A percentile compares a stretch with the other conserved stretches of the same genome.
Evolutionary conservation across 106 monocot species (phyloP).

Genomic region (Iris macrosiphon): DNA sequence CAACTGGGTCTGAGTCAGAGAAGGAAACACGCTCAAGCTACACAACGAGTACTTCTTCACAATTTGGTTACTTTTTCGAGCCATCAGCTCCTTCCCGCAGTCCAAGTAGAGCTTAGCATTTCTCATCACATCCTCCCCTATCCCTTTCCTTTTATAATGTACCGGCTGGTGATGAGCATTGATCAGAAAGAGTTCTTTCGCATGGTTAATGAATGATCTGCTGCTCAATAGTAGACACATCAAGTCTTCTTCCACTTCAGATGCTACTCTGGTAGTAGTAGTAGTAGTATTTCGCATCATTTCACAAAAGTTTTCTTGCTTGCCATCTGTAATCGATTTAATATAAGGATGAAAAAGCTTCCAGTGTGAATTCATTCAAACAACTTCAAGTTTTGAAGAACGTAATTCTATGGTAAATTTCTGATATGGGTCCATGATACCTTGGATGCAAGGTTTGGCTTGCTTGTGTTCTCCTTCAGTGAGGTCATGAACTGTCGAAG

Average conservation of each 20-base stretch:
- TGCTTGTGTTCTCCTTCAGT: background rate
- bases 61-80: conserved; percentile 13
- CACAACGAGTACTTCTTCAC: no score
- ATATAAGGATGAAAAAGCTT: no score
- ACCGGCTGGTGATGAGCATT: background rate
- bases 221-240: conserved; percentile 10
- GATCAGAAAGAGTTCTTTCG: conserved; percentile 1
- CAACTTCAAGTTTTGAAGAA: background rate
- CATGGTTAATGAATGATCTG: conserved; percentile 8
- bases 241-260: background rate
- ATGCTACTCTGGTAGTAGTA: background rate
- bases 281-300: background rate
- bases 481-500: background rate
- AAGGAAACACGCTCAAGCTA: conserved; percentile 7
- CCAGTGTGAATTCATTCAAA: background rate
- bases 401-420: no score
- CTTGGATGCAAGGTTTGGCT: background rate
- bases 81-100: conserved; percentile 22
- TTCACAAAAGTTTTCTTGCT: background rate
- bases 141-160: background rate
- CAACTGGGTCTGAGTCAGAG: conserved; percentile 5
- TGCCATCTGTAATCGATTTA: background rate
- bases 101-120: conserved; percentile 18
- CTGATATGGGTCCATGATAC: background rate
- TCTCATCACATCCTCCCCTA: background rate